phyloP scores from a whole-genome alignment of 2,329 filamentous ascomycete species.

The Hypocreales sp. region DNA sequence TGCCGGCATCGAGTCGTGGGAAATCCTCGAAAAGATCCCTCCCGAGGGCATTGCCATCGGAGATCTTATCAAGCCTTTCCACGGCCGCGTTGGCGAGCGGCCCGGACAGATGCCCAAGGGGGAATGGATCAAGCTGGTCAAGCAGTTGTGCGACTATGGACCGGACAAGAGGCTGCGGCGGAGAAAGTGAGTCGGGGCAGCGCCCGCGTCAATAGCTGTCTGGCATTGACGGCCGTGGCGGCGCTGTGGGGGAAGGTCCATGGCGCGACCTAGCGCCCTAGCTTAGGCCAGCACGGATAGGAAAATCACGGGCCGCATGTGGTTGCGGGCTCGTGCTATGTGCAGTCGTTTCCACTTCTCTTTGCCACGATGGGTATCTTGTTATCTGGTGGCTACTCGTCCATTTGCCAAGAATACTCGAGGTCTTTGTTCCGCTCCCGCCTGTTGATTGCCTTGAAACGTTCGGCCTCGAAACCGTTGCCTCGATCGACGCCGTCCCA shows the following conservation, averaged over 20 bases:
- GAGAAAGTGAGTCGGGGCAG: slow-evolving; percentile 13
- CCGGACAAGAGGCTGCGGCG: slow-evolving; percentile 36
- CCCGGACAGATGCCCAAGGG: slow-evolving; percentile 34
- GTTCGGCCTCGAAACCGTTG: slow-evolving; percentile 86
- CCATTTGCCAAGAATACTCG: slow-evolving; percentile 93
- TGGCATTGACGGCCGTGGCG: too few relatives aligned
- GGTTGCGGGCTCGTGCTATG: too few relatives aligned
- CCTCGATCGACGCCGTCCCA: slow-evolving; percentile 96
- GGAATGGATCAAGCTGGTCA: slow-evolving; percentile 45
- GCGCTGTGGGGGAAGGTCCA: too few relatives aligned
- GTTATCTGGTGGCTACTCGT: slow-evolving; percentile 51
- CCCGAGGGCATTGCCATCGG: slow-evolving; percentile 38
- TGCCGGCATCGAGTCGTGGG: slow-evolving; percentile 28
- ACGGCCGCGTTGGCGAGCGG: slow-evolving; percentile 33
- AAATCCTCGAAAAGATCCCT: slow-evolving; percentile 39
- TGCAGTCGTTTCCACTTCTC: too few relatives aligned
- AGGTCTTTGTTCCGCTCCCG: slow-evolving; percentile 62
- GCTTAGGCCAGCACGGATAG: too few relatives aligned
- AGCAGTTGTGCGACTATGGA: slow-evolving; percentile 35
- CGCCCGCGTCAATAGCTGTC: too few relatives aligned
- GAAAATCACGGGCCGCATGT: too few relatives aligned
- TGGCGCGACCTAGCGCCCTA: too few relatives aligned
- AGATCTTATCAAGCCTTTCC: slow-evolving; percentile 37
- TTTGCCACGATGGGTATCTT: too few relatives aligned
- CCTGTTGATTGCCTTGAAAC: slow-evolving; percentile 77